Evolutionary conservation across 2,329 filamentous ascomycete species (phyloP).

Genomic region (Botrytis cinerea): DNA sequence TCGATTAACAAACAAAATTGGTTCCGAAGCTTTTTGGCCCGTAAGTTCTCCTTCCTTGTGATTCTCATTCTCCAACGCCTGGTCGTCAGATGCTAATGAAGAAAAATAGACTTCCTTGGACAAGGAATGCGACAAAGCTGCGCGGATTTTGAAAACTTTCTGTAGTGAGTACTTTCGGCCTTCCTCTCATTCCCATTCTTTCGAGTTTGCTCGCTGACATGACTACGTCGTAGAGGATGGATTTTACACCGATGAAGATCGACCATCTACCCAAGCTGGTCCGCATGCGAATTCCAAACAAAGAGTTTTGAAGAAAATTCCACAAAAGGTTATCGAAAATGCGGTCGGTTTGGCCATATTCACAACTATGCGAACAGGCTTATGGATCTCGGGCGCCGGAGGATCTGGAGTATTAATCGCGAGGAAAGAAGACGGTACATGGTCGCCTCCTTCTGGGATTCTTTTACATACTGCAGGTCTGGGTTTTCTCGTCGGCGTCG

Average conservation of each 20-base stretch:
- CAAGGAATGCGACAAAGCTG: conserved; percentile 87
- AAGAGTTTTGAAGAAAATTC: conserved; percentile 76
- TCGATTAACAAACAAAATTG: conserved; percentile 76
- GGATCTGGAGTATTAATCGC: conserved; percentile 86
- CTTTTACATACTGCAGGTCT: conserved; percentile 85
- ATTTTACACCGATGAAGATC: conserved; percentile 60
- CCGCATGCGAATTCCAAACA: conserved; percentile 52
- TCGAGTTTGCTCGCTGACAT: conserved; percentile 5
- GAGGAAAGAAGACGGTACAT: conserved; percentile 78
- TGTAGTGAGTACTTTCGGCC: conserved; percentile 63
- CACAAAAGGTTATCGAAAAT: conserved; percentile 79
- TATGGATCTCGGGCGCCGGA: conserved; percentile 89
- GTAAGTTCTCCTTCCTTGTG: neutral
- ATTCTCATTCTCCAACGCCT: neutral
- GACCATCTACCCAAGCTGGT: conserved; percentile 34
- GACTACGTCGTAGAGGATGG: conserved; percentile 56
- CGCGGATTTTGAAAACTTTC: conserved; percentile 84
- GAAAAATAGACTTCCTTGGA: conserved; percentile 63
- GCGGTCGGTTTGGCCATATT: conserved; percentile 91
- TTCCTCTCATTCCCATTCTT: conserved; percentile 17
- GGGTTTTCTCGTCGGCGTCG: conserved; percentile 86
- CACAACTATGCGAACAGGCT: conserved; percentile 89
- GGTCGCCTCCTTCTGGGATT: conserved; percentile 89
- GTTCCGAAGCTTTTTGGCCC: conserved; percentile 81
- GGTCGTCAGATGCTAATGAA: neutral